Conservation (phyloP, 2,329 filamentous ascomycete genomes). For the Venturia pyrina region DNA sequence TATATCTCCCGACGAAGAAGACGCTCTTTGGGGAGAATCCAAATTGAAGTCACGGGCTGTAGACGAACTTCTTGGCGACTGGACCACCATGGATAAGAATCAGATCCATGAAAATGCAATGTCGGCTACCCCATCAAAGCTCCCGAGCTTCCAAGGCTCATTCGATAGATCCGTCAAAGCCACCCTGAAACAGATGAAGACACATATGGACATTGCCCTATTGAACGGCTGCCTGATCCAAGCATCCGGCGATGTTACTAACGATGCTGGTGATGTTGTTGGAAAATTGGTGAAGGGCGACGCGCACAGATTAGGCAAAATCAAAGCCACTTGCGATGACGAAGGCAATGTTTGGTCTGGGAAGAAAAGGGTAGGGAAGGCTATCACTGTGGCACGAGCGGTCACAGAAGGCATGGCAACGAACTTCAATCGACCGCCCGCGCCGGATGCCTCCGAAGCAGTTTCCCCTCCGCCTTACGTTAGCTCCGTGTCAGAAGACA, state of each 20-base stretch:
- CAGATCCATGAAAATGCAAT: background rate
- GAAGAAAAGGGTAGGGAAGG: constrained; percentile 52
- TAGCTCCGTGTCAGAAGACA: background rate
- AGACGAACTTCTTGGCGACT: background rate
- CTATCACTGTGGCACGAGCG: constrained; percentile 30
- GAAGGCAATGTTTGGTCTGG: constrained; percentile 55
- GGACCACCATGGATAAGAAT: background rate
- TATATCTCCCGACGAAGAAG: background rate
- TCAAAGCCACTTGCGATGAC: constrained; percentile 55
- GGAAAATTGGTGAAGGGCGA: background rate
- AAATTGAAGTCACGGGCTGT: background rate
- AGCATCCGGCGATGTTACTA: background rate
- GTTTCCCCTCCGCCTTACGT: constrained; percentile 27
- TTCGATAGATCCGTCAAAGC: background rate
- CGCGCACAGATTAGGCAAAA: constrained; percentile 42
- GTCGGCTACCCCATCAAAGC: background rate
- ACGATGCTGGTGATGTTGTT: background rate
- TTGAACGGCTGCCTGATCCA: background rate
- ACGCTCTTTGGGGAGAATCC: background rate
- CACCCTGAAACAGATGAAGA: background rate
- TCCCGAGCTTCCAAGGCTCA: background rate
- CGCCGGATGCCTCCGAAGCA: constrained; percentile 24
- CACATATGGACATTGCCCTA: background rate
- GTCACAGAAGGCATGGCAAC: background rate
- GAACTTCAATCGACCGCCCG: background rate